Evolutionary conservation across 306 rosid genomes (phyloP).

Genomic region (Prunus mira): DNA sequence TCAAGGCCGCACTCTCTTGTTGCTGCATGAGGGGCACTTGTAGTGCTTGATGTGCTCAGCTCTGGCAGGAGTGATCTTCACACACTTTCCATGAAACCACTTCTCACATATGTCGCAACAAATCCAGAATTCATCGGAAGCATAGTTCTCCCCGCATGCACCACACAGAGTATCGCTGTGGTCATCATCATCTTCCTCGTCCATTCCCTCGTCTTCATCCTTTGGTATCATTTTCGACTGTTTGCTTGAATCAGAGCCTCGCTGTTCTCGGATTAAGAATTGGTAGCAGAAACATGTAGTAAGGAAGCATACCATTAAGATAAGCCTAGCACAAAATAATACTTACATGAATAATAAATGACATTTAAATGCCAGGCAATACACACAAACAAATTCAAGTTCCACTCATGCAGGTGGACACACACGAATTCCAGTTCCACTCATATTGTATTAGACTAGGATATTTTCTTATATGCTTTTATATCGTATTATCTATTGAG

Average conservation of each 20-base stretch:
- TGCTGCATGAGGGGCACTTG: conserved; percentile 71
- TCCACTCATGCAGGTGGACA: background rate
- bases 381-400: background rate
- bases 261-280: conserved; percentile 27
- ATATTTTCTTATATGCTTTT: background rate
- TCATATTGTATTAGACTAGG: background rate
- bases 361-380: background rate
- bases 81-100: conserved; percentile 71
- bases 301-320: background rate
- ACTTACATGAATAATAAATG: no score
- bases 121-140: conserved; percentile 62
- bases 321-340: background rate
- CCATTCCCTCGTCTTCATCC: conserved; percentile 50
- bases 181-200: conserved; percentile 51
- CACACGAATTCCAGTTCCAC: background rate
- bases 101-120: conserved; percentile 58
- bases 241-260: conserved; percentile 42
- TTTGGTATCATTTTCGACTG: conserved; percentile 33
- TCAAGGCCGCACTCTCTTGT: conserved; percentile 63
- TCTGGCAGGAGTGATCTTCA: conserved; percentile 61
- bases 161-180: conserved; percentile 62
- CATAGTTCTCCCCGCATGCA: conserved; percentile 49
- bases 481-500: background rate
- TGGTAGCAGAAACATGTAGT: background rate
- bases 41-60: conserved; percentile 69